These are phyloP conservation scores for Pterula multifida DNA, from an alignment of 1,284 basidiomycete species.

Conservation along the genomic window DNA sequence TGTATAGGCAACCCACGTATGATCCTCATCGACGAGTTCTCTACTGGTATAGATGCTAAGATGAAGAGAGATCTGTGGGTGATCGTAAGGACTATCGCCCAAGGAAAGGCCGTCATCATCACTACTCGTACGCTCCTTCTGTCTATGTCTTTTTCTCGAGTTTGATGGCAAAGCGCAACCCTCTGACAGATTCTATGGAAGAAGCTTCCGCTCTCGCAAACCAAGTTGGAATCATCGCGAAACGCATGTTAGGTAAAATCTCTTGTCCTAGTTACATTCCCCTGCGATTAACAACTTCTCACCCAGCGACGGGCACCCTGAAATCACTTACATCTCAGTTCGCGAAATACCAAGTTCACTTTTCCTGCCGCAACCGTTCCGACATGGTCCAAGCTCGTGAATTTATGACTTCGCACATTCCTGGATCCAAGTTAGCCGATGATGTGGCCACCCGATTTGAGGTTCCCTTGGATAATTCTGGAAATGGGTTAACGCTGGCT, in stretches of 20 bases:
- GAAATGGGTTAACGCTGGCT: constrained; percentile 34
- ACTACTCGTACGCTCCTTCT: constrained; percentile 44
- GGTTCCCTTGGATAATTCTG: constrained; percentile 37
- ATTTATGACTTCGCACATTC: constrained; percentile 47
- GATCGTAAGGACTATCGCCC: constrained; percentile 51
- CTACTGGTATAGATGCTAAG: constrained; percentile 72
- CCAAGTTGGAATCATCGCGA: constrained; percentile 63
- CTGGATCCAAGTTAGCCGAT: constrained; percentile 53
- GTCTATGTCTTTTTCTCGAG: constrained; percentile 3
- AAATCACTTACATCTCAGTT: constrained; percentile 51
- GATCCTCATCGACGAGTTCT: constrained; percentile 74
- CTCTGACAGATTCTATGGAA: constrained; percentile 61
- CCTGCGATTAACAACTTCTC: constrained; percentile 4
- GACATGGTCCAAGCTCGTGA: constrained; percentile 41
- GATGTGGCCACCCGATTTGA: constrained; percentile 73
- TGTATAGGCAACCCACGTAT: constrained; percentile 58
- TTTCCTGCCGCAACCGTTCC: constrained; percentile 51
- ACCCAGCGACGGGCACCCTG: constrained; percentile 55
- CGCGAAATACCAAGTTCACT: constrained; percentile 70
- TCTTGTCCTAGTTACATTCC: constrained; percentile 12
- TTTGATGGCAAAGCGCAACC: no score
- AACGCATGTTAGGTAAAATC: constrained; percentile 46
- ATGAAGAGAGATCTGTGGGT: constrained; percentile 79
- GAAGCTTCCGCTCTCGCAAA: constrained; percentile 69
- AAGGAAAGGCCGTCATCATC: constrained; percentile 55